Evolutionary conservation across 306 rosid species (phyloP), one percentile per base, ranked within the genome.

Genomic region (Begonia fuchsioides): DNA sequence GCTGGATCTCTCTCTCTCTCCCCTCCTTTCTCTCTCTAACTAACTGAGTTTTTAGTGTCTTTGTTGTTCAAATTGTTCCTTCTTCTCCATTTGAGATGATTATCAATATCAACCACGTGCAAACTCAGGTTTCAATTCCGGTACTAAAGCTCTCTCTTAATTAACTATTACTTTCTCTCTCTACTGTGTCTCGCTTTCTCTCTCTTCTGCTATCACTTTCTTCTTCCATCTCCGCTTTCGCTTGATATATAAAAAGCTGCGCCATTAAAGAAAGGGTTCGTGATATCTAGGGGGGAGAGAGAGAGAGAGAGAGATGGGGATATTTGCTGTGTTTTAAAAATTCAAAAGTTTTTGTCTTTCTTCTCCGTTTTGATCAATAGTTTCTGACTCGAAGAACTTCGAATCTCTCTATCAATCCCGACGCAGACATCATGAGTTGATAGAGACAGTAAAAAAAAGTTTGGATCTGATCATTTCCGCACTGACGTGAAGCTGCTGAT

Each of bases 71-170:
- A 50, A 50, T 32, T 18, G 11, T 14, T 40, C 17, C 17, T 72
- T 40, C 40, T 60, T 32, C 11, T 46, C n/a, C 38, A 45, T 72
- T 69, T 76, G 75, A 66, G 76, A 57, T 51, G 74, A 76, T 67
- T 68, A 76, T 65, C 71, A 66, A 82, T 68, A 76, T 65, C 71
- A 66, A 82, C 61, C 97, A 90, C 87, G 95, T 84, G 97, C 67
- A 64, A 60, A 56, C 75, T 71, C 76, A 47, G 83, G 65, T 80
- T 76, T 77, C 78, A 78, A 55, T 77, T 80, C 80, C 68, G 84
- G 87, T 81, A 78, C 64, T 20, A 17, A 55, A 57, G 50, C 61
- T 69, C 35, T 69, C 35, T 26, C 35, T 55, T 61, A 53, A 44
- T 62, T 55, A 48, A 51, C 55, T 58, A 55, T 39, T 60, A 58